phyloP scores from a whole-genome alignment of 73 alveolate genomes.

The Paramecium pentaurelia region DNA sequence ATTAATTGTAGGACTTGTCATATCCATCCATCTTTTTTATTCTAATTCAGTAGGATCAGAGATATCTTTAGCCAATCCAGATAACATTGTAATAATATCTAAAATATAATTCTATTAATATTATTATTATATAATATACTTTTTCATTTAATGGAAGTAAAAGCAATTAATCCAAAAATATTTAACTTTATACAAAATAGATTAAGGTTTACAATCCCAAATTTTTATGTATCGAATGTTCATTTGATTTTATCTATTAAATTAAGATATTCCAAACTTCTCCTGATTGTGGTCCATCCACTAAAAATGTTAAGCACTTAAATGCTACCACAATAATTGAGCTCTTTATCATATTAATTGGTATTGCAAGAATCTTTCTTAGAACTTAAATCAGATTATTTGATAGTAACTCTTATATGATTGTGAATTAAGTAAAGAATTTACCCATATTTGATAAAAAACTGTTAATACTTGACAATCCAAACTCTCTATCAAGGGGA shows the following conservation, averaged over 20 bases:
- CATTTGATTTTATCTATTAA: background rate
- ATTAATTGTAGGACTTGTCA: conserved; percentile 22
- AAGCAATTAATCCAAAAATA: background rate
- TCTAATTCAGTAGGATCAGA: background rate
- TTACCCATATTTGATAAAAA: conserved; percentile 35
- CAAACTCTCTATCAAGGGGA: conserved; percentile 41
- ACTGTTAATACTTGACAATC: background rate
- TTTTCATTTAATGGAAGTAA: background rate
- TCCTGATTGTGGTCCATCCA: background rate
- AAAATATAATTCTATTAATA: background rate
- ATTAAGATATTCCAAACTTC: background rate
- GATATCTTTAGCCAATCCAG: background rate
- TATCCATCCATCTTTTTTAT: conserved; percentile 39
- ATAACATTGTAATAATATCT: conserved; percentile 15
- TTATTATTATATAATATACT: background rate
- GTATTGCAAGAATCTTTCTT: background rate
- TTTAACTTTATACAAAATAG: conserved; percentile 36
- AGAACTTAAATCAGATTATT: background rate
- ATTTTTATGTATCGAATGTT: conserved; percentile 16
- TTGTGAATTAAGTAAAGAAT: background rate
- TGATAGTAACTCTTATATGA: background rate
- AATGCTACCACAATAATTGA: conserved; percentile 25
- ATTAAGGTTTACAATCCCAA: background rate
- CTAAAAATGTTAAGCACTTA: background rate
- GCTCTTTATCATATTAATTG: background rate